Percentiles rank a stretch among this genome's conserved stretches.
phyloP scores from a whole-genome alignment of 805 yeast species.

The Yamadazyma paraphyllophila region DNA sequence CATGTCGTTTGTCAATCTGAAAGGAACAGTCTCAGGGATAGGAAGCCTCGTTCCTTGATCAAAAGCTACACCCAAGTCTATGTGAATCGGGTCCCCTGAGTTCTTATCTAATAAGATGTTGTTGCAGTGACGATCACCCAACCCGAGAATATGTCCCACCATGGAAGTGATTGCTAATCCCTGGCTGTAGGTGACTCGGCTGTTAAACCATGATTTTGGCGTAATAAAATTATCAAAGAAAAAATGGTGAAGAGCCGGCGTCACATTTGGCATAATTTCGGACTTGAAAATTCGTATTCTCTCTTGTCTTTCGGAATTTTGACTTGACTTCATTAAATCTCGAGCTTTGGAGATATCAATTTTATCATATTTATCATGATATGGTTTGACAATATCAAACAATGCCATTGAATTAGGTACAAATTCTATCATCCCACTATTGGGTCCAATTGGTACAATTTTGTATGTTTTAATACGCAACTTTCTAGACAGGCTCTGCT shows the following conservation, averaged over 20 bases:
- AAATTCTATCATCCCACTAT: slow-evolving; percentile 86
- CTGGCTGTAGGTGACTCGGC: slow-evolving; percentile 62
- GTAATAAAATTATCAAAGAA: slow-evolving; percentile 65
- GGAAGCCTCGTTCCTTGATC: slow-evolving; percentile 86
- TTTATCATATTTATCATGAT: slow-evolving; percentile 45
- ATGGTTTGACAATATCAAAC: slow-evolving; percentile 61
- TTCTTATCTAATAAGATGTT: slow-evolving; percentile 76
- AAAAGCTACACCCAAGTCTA: slow-evolving; percentile 94
- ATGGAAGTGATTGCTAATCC: slow-evolving; percentile 86
- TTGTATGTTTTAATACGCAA: slow-evolving; percentile 77
- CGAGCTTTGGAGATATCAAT: slow-evolving; percentile 47
- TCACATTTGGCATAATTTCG: slow-evolving; percentile 47
- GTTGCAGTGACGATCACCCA: slow-evolving; percentile 94
- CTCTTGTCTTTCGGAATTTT: slow-evolving; percentile 41
- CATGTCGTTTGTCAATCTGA: slow-evolving; percentile 83
- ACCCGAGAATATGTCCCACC: slow-evolving; percentile 82
- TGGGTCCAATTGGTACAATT: slow-evolving; percentile 86
- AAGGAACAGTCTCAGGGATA: slow-evolving; percentile 92
- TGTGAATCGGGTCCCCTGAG: slow-evolving; percentile 94
- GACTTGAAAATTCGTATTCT: slow-evolving; percentile 43
- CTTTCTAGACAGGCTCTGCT: slow-evolving; percentile 53
- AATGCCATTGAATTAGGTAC: slow-evolving; percentile 75
- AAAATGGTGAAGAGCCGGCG: slow-evolving; percentile 69
- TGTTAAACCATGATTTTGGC: slow-evolving; percentile 72
- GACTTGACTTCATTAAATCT: slow-evolving; percentile 60